A percentile compares a stretch with the other conserved stretches of the same genome.
phyloP scores from a whole-genome alignment of 352 stramenopile genomes.

The Phytophthora pisi region DNA sequence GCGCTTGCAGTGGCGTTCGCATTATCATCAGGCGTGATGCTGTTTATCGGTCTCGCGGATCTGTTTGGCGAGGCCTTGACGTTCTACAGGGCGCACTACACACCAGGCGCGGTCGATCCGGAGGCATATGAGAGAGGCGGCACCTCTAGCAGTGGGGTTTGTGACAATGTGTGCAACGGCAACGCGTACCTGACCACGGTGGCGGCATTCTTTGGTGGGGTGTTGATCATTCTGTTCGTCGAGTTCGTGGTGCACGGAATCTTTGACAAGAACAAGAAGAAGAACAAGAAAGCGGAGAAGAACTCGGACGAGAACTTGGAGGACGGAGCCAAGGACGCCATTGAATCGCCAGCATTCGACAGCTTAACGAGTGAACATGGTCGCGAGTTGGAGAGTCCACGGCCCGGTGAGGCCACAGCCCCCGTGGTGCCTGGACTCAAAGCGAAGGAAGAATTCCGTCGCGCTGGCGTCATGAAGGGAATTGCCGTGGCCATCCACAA shows the following conservation, averaged over 20 bases:
- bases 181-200: slow-evolving; percentile 61
- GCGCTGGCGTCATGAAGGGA: slow-evolving; percentile 92
- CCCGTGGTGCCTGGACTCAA: slow-evolving; percentile 15
- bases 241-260: slow-evolving; percentile 65
- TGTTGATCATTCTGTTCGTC: slow-evolving; percentile 71
- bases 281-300: neutral
- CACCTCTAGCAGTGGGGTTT: slow-evolving; percentile 42
- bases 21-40: slow-evolving; percentile 75
- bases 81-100: slow-evolving; percentile 62
- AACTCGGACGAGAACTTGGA: slow-evolving; percentile 1
- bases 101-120: slow-evolving; percentile 50
- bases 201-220: slow-evolving; percentile 57
- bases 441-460: slow-evolving; percentile 62
- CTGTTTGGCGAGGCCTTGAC: slow-evolving; percentile 56
- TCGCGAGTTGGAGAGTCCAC: neutral
- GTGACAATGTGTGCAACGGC: slow-evolving; percentile 63
- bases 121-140: slow-evolving; percentile 68
- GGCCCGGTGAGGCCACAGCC: neutral
- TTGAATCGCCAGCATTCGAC: neutral
- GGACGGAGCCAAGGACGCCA: slow-evolving; percentile 15
- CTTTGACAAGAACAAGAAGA: slow-evolving; percentile 31
- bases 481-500: slow-evolving; percentile 97
- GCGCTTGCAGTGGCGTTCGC: slow-evolving; percentile 68
- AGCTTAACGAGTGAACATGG: slow-evolving; percentile 2
- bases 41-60: slow-evolving; percentile 74